These are phyloP conservation scores for Petrea volubilis DNA, from an alignment of 257 asterid genomes.

Conservation along the genomic window DNA sequence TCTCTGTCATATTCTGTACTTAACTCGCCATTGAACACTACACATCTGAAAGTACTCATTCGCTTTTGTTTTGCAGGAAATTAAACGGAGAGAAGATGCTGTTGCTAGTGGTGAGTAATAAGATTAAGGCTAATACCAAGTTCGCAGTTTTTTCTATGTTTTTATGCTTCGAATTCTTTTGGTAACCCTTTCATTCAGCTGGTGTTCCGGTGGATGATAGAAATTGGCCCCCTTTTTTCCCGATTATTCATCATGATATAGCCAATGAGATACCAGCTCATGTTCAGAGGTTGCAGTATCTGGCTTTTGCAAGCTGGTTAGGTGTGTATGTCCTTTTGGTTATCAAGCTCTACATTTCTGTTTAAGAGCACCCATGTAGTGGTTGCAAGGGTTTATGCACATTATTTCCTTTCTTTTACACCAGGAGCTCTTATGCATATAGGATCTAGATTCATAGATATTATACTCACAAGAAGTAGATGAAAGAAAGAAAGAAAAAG, in stretches of 20 bases:
- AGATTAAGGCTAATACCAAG: background rate
- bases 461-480: background rate
- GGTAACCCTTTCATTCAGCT: slow-evolving; percentile 37
- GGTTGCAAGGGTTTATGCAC: background rate
- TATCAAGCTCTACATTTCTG: background rate
- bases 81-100: slow-evolving; percentile 62
- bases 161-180: slow-evolving; percentile 20
- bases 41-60: slow-evolving; percentile 14
- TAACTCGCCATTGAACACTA: slow-evolving; percentile 10
- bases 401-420: background rate
- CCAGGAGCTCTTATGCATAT: background rate
- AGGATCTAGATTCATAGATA: background rate
- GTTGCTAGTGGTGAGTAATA: slow-evolving; percentile 42
- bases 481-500: background rate
- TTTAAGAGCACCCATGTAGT: background rate
- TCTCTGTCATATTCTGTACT: slow-evolving; percentile 14
- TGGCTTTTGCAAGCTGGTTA: slow-evolving; percentile 67
- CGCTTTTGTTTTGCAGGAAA: slow-evolving; percentile 37
- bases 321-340: slow-evolving; percentile 38
- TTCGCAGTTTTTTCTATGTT: background rate
- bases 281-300: slow-evolving; percentile 64
- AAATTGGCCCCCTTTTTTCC: slow-evolving; percentile 68
- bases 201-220: slow-evolving; percentile 56
- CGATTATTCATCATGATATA: slow-evolving; percentile 66
- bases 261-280: slow-evolving; percentile 64